phyloP scores from a whole-genome alignment of 208 protist species.

The Wallacemonas sp. region DNA sequence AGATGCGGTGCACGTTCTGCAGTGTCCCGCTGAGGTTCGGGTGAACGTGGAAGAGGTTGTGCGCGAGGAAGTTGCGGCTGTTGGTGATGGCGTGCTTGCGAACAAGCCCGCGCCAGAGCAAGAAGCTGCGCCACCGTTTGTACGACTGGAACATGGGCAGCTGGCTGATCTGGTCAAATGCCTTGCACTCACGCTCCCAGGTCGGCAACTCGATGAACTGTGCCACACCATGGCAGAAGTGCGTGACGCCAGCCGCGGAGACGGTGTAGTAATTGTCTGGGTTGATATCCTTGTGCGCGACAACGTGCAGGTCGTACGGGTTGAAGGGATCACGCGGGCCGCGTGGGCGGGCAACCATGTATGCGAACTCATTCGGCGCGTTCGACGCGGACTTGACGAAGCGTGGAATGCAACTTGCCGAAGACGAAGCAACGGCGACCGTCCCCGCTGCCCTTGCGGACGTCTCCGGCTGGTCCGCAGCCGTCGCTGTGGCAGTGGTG shows the following conservation, averaged over 20 bases:
- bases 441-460: background rate
- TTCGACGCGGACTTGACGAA: constrained; percentile 81
- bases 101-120: constrained; percentile 90
- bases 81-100: constrained; percentile 78
- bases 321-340: constrained; percentile 88
- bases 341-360: constrained; percentile 80
- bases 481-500: background rate
- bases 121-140: constrained; percentile 93
- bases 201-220: constrained; percentile 93
- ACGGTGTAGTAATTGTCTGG: constrained; percentile 93
- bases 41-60: constrained; percentile 90
- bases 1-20: constrained; percentile 74
- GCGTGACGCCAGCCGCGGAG: constrained; percentile 92
- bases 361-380: constrained; percentile 89
- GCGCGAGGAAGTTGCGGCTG: constrained; percentile 72
- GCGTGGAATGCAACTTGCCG: constrained; percentile 44
- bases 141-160: constrained; percentile 93
- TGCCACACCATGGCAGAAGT: constrained; percentile 84
- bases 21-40: constrained; percentile 80
- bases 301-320: constrained; percentile 94
- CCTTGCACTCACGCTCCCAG: constrained; percentile 92
- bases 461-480: background rate
- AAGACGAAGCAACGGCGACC: background rate
- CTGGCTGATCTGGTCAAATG: constrained; percentile 88
- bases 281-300: constrained; percentile 87